Conservation (phyloP, 352 stramenopile genomes). For the Pythium apleroticum region DNA sequence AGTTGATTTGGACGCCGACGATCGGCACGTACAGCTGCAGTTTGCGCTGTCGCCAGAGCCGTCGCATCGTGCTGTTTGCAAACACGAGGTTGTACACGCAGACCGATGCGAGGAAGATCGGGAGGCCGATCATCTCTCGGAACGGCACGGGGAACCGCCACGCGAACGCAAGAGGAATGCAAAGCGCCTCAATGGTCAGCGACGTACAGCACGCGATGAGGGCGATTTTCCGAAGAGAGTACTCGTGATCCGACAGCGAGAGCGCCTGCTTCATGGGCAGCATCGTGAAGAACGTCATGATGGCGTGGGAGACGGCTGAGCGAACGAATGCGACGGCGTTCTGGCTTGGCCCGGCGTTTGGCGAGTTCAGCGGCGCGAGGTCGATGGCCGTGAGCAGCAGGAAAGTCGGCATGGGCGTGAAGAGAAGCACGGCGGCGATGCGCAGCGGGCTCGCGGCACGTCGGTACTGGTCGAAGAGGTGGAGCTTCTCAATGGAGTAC, state of each 20-base stretch:
- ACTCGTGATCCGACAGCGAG: constrained; percentile 4
- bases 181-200: constrained; percentile 7
- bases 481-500: too few relatives aligned
- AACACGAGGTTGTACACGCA: constrained; percentile 9
- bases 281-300: constrained; percentile 9
- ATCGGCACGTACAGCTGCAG: too few relatives aligned
- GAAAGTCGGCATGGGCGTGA: too few relatives aligned
- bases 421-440: too few relatives aligned
- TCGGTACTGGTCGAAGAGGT: too few relatives aligned
- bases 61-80: background rate
- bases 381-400: too few relatives aligned
- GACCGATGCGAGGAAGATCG: constrained; percentile 3
- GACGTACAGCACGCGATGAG: constrained; percentile 1
- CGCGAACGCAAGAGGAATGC: constrained; percentile 7
- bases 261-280: constrained; percentile 18
- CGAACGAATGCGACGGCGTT: too few relatives aligned
- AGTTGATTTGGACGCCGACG: too few relatives aligned
- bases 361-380: too few relatives aligned
- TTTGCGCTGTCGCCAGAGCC: background rate
- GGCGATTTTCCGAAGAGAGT: background rate
- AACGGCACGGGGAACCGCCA: constrained; percentile 20
- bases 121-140: constrained; percentile 4
- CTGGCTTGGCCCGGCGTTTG: too few relatives aligned
- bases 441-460: too few relatives aligned
- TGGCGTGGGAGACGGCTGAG: too few relatives aligned